phyloP scores from a whole-genome alignment of 2,329 filamentous ascomycete species.

The Xylaria digitata region DNA sequence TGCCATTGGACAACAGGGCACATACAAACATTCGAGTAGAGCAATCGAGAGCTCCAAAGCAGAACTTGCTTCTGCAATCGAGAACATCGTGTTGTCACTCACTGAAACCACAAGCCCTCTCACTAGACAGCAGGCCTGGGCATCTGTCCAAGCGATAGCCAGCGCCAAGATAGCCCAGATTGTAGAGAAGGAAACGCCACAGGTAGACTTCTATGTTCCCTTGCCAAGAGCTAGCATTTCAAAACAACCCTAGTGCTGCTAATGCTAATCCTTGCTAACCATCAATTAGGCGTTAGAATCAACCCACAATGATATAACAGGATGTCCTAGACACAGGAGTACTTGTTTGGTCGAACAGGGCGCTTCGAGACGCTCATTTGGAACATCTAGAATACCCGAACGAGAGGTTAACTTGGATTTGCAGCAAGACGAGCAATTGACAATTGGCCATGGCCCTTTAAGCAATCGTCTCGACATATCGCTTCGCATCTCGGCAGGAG shows the following conservation, averaged over 20 bases:
- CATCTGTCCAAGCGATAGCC: constrained; percentile 23
- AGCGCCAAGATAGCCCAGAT: constrained; percentile 18
- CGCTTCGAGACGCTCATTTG: not conserved
- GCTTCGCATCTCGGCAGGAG: constrained; percentile 1
- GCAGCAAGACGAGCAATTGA: constrained; percentile 5
- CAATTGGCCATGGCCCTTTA: not conserved
- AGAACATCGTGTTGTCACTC: constrained; percentile 15
- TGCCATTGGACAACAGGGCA: not conserved
- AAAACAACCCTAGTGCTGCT: constrained; percentile 1
- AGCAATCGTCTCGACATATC: constrained; percentile 26
- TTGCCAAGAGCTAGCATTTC: constrained; percentile 15
- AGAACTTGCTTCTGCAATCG: constrained; percentile 20
- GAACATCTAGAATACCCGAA: not conserved
- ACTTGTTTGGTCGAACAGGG: not conserved
- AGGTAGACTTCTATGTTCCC: not conserved
- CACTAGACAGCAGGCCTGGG: constrained; percentile 9
- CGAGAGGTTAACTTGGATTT: not conserved
- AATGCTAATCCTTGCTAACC: constrained; percentile 14
- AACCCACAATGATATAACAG: not conserved
- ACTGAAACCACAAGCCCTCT: constrained; percentile 10
- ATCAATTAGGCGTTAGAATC: constrained; percentile 10
- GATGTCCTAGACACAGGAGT: not conserved
- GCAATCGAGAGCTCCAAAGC: not conserved
- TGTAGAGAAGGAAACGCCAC: not conserved
- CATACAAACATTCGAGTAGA: not conserved